Conservation (phyloP, 2,329 filamentous ascomycete genomes). For the Trichoderma afroharzianum region DNA sequence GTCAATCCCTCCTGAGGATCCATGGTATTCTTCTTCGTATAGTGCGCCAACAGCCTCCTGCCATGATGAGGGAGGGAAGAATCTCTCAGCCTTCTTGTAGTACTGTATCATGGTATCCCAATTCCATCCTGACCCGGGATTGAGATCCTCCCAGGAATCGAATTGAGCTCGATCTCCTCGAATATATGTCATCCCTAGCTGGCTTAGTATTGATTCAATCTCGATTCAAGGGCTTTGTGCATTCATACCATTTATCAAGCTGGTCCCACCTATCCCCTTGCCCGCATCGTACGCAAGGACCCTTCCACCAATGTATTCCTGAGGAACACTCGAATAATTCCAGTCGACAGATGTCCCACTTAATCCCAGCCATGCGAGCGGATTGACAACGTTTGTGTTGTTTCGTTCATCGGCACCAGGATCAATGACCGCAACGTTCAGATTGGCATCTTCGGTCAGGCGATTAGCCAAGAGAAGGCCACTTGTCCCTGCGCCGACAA, state of each 20-base stretch:
- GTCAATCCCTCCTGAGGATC: constrained; percentile 32
- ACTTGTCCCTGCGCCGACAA: constrained; percentile 29
- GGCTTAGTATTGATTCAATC: neutral
- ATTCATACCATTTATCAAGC: constrained; percentile 37
- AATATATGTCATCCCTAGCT: constrained; percentile 43
- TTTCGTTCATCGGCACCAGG: constrained; percentile 21
- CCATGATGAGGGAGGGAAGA: constrained; percentile 31
- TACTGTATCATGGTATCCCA: constrained; percentile 30
- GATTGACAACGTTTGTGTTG: constrained; percentile 20
- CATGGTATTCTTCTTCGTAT: constrained; percentile 35
- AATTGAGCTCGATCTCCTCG: constrained; percentile 39
- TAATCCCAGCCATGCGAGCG: constrained; percentile 25
- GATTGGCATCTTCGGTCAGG: constrained; percentile 23
- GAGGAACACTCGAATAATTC: constrained; percentile 32
- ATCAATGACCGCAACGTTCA: constrained; percentile 27
- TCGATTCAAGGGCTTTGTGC: neutral
- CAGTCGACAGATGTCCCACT: constrained; percentile 33
- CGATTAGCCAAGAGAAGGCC: constrained; percentile 28
- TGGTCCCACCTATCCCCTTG: constrained; percentile 39
- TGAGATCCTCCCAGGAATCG: constrained; percentile 27
- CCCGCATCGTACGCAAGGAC: constrained; percentile 33
- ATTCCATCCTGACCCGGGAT: constrained; percentile 27
- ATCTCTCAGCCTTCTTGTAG: constrained; percentile 39
- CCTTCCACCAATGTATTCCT: constrained; percentile 31
- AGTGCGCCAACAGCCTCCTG: constrained; percentile 35